Percentiles rank a stretch among this genome's conserved stretches.
These are phyloP conservation scores for Miscanthus lutarioriparius DNA, from an alignment of 176 grass and related monocot species.

Conservation along the genomic window DNA sequence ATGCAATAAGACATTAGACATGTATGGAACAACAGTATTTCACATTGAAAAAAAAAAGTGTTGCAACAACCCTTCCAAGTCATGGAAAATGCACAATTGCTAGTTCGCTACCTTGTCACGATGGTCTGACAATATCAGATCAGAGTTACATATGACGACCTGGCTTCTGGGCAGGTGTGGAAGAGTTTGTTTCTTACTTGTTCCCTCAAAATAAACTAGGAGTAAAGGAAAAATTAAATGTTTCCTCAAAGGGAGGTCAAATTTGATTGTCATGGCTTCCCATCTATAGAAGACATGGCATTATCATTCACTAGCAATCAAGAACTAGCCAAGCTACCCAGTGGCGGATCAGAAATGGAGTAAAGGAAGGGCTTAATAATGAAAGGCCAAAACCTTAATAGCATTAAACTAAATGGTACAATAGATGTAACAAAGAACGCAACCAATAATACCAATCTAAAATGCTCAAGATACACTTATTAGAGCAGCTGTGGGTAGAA, in stretches of 20 bases:
- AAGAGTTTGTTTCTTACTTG: background rate
- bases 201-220: background rate
- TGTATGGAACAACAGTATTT: background rate
- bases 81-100: background rate
- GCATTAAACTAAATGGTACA: background rate
- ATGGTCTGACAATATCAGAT: background rate
- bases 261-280: background rate
- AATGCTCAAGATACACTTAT: no score
- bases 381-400: background rate
- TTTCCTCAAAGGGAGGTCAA: background rate
- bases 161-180: background rate
- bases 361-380: background rate
- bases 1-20: background rate
- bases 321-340: background rate
- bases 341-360: background rate
- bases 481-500: no score
- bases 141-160: background rate
- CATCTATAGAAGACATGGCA: background rate
- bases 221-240: background rate
- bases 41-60: background rate
- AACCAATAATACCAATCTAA: background rate
- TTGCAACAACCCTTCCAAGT: background rate
- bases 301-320: background rate
- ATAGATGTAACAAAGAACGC: background rate
- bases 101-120: background rate